Percentiles rank a stretch among this genome's conserved stretches.
Evolutionary conservation across 257 asterid genomes (phyloP).

Genomic region (Solanum infundibuliforme): DNA sequence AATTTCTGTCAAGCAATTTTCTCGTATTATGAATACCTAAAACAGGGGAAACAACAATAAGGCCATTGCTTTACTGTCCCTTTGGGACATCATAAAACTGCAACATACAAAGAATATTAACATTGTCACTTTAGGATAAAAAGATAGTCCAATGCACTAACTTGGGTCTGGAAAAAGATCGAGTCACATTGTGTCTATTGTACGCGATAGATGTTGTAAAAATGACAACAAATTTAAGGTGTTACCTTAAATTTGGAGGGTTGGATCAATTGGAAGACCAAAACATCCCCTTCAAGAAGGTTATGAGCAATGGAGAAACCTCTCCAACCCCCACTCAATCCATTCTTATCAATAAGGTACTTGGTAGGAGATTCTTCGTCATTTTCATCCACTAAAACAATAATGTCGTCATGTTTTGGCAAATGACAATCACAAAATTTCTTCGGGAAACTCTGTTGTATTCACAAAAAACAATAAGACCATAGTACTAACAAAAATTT

Average conservation of each 20-base stretch:
- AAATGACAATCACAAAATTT: constrained; percentile 35
- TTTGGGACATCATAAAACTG: neutral
- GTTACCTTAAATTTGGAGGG: constrained; percentile 55
- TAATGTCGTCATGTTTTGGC: constrained; percentile 34
- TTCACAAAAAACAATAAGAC: neutral
- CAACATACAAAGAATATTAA: neutral
- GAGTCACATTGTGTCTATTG: neutral
- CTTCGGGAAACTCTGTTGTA: constrained; percentile 42
- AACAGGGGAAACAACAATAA: neutral
- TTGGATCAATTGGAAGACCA: constrained; percentile 46
- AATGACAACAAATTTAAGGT: neutral
- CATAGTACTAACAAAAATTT: neutral
- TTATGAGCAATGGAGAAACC: constrained; percentile 51
- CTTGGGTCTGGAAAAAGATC: neutral
- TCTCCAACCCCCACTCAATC: constrained; percentile 70
- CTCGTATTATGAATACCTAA: constrained; percentile 49
- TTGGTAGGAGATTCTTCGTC: constrained; percentile 26
- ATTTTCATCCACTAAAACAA: constrained; percentile 44
- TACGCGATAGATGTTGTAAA: neutral
- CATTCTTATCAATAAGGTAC: constrained; percentile 31
- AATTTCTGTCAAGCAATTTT: constrained; percentile 28
- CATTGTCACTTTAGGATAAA: neutral
- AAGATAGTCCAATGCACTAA: neutral
- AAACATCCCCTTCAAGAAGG: constrained; percentile 53
- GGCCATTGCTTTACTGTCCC: neutral